phyloP scores from a whole-genome alignment of 2,329 filamentous ascomycete species.

The Diplodia scrobiculata region DNA sequence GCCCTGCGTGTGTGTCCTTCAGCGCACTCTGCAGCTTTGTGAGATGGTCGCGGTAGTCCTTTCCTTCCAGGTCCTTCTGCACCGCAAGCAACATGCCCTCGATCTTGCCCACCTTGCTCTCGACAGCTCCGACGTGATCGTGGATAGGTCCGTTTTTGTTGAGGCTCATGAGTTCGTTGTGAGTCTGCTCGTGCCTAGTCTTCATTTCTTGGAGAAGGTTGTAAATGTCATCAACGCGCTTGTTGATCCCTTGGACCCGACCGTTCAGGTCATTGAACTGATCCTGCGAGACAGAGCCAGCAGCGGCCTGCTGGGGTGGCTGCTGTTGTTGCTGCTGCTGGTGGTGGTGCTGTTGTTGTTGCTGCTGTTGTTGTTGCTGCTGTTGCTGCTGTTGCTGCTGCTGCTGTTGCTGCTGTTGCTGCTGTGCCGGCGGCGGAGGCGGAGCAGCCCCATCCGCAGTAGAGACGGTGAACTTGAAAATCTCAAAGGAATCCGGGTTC shows the following conservation, averaged over 20 bases:
- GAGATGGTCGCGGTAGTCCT: conserved; percentile 60
- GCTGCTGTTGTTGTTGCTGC: conserved; percentile 30
- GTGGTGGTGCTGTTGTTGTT: conserved; percentile 27
- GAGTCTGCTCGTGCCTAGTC: conserved; percentile 58
- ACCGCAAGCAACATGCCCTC: conserved; percentile 55
- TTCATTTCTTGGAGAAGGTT: conserved; percentile 57
- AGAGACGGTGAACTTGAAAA: conserved; percentile 81
- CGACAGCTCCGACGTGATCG: conserved; percentile 42
- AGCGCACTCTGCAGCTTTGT: conserved; percentile 58
- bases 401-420: conserved; percentile 32
- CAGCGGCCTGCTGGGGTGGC: conserved; percentile 30
- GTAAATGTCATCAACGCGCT: conserved; percentile 67
- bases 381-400: conserved; percentile 32
- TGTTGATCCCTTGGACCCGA: conserved; percentile 72
- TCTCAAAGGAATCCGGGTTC: conserved; percentile 89
- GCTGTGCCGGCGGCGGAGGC: conserved; percentile 32
- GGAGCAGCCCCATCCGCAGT: conserved; percentile 45
- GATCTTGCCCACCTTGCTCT: conserved; percentile 53
- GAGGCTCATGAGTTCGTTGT: conserved; percentile 54
- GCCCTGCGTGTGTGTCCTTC: conserved; percentile 55
- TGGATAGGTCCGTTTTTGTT: conserved; percentile 38
- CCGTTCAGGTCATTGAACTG: conserved; percentile 86
- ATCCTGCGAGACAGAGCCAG: conserved; percentile 33
- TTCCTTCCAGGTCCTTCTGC: conserved; percentile 58
- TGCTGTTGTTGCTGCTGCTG: conserved; percentile 32